A percentile compares a stretch with the other conserved stretches of the same genome.
These are phyloP conservation scores for Lasiodiplodia sp. DNA, from an alignment of 2,329 filamentous ascomycete species.

Conservation along the genomic window DNA sequence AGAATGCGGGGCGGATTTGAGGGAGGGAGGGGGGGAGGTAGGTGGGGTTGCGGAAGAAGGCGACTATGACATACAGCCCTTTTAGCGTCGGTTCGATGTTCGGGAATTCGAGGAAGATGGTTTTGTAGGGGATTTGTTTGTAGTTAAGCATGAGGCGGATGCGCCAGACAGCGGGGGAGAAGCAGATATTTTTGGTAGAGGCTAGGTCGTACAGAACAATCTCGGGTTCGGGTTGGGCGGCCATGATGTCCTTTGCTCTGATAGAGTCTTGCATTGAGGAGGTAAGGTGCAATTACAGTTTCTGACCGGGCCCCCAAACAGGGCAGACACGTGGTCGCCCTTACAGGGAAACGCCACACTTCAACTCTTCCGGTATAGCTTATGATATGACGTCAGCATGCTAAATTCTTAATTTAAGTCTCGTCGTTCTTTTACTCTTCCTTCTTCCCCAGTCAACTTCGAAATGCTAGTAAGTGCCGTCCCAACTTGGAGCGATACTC, in stretches of 20 bases:
- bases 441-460: no score
- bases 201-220: conserved; percentile 53
- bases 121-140: conserved; percentile 51
- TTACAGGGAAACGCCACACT: no score
- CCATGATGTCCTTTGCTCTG: conserved; percentile 33
- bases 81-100: conserved; percentile 54
- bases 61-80: conserved; percentile 44
- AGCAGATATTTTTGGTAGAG: conserved; percentile 50
- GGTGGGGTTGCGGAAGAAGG: background rate
- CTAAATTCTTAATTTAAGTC: no score
- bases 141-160: conserved; percentile 56
- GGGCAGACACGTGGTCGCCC: no score
- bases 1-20: background rate
- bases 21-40: no score
- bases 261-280: conserved; percentile 22
- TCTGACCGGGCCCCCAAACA: background rate
- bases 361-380: no score
- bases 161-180: conserved; percentile 53
- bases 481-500: no score
- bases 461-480: no score
- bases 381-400: no score
- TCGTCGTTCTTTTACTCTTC: no score
- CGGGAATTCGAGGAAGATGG: conserved; percentile 53
- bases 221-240: conserved; percentile 41
- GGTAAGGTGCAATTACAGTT: background rate